phyloP scores from a whole-genome alignment of 2,329 filamentous ascomycete genomes.

The Colletotrichum aenigma region DNA sequence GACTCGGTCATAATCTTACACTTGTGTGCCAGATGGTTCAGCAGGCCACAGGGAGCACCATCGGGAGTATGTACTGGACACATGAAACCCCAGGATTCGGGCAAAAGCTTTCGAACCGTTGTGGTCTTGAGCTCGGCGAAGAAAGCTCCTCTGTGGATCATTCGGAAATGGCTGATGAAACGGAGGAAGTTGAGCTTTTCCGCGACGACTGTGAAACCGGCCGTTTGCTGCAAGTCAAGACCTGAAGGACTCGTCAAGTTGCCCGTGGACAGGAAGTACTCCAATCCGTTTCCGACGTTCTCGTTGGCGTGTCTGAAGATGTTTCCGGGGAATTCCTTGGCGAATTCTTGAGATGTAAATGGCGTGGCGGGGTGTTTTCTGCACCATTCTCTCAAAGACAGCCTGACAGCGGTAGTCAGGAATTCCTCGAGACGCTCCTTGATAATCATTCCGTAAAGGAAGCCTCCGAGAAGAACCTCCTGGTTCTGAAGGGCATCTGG shows the following conservation, averaged over 20 bases:
- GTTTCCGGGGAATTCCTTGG: slow-evolving; percentile 77
- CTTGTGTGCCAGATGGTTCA: slow-evolving; percentile 96
- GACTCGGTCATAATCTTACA: slow-evolving; percentile 83
- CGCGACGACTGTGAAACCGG: slow-evolving; percentile 94
- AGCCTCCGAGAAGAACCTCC: slow-evolving; percentile 90
- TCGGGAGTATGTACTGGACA: slow-evolving; percentile 98
- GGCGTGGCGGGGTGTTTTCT: slow-evolving; percentile 64
- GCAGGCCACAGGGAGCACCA: slow-evolving; percentile 89
- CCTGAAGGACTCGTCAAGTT: slow-evolving; percentile 92
- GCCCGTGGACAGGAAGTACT: slow-evolving; percentile 96
- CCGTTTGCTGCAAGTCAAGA: slow-evolving; percentile 91
- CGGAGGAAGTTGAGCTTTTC: slow-evolving; percentile 99
- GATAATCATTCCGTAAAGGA: slow-evolving; percentile 92
- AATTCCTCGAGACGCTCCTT: slow-evolving; percentile 96
- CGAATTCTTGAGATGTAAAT: slow-evolving; percentile 80
- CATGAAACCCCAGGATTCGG: slow-evolving; percentile 97
- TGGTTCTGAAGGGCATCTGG: slow-evolving; percentile 97
- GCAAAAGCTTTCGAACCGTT: slow-evolving; percentile 91
- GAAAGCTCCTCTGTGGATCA: slow-evolving; percentile 98
- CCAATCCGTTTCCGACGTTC: slow-evolving; percentile 83
- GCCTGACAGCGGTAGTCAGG: slow-evolving; percentile 60
- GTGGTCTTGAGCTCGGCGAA: slow-evolving; percentile 98
- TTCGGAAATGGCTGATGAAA: slow-evolving; percentile 98
- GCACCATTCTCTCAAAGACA: slow-evolving; percentile 60
- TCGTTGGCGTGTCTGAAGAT: slow-evolving; percentile 85